Percentiles rank a stretch among this genome's conserved stretches.
Conservation (phyloP, 257 asterid genomes). For the Fraxinus americana region DNA sequence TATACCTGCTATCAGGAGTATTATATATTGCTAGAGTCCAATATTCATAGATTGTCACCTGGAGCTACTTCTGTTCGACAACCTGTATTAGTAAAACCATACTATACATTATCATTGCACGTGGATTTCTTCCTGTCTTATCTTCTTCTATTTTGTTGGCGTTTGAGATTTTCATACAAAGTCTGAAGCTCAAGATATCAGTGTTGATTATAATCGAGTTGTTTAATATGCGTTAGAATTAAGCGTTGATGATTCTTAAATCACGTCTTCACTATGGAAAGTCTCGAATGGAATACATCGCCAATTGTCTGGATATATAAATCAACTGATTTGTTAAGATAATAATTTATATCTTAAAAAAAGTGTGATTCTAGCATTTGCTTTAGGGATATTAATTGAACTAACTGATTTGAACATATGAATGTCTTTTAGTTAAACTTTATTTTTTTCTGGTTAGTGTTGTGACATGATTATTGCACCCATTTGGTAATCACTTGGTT, state of each 20-base stretch:
- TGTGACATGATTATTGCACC: conserved; percentile 5
- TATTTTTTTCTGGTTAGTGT: conserved; percentile 5
- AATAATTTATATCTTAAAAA: neutral
- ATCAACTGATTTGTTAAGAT: neutral
- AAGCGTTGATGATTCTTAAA: neutral
- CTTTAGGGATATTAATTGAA: conserved; percentile 4
- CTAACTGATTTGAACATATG: neutral
- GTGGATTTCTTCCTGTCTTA: neutral
- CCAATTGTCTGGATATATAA: neutral
- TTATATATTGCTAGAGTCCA: neutral
- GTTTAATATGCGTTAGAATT: conserved; percentile 5
- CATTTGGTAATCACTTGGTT: neutral
- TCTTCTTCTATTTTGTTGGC: conserved; percentile 1
- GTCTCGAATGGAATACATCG: neutral
- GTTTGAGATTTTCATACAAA: neutral
- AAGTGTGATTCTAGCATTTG: conserved; percentile 3
- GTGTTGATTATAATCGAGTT: neutral
- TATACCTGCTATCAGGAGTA: neutral
- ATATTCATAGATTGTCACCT: conserved; percentile 1
- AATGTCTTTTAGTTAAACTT: neutral
- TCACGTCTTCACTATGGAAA: neutral
- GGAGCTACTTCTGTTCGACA: neutral
- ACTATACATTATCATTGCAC: neutral
- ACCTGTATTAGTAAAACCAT: neutral
- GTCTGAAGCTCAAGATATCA: conserved; percentile 8